Conservation (phyloP, 148 eudicot species). For the Camellia sinensis region DNA sequence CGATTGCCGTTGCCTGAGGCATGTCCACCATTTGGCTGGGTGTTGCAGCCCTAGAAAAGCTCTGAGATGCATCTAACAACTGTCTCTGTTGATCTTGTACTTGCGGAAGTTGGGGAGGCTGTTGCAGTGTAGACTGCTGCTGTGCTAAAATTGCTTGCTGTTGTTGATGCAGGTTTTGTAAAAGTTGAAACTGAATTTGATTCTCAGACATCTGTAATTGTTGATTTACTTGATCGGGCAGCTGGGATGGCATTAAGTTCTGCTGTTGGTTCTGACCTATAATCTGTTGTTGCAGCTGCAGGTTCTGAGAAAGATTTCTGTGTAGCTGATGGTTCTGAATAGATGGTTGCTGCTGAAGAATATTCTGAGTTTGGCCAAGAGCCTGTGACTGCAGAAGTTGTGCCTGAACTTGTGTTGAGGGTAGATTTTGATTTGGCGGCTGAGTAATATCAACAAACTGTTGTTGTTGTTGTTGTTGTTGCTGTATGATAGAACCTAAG, state of each 20-base stretch:
- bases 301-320: conserved; percentile 45
- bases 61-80: conserved; percentile 45
- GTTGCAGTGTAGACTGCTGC: conserved; percentile 46
- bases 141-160: conserved; percentile 61
- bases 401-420: conserved; percentile 54
- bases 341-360: conserved; percentile 52
- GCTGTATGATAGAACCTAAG: conserved; percentile 48
- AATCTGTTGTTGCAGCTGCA: conserved; percentile 44
- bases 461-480: conserved; percentile 34
- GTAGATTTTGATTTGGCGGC: conserved; percentile 42
- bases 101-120: conserved; percentile 38
- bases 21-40: conserved; percentile 49
- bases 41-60: conserved; percentile 51
- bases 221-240: conserved; percentile 49
- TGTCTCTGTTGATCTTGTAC: conserved; percentile 58
- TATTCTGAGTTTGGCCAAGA: conserved; percentile 45
- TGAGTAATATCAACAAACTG: conserved; percentile 55
- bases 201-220: conserved; percentile 51
- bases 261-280: conserved; percentile 52
- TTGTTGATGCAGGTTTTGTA: conserved; percentile 76
- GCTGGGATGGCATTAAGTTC: conserved; percentile 42
- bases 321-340: conserved; percentile 55
- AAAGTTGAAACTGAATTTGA: conserved; percentile 64
- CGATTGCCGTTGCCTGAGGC: conserved; percentile 44
- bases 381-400: conserved; percentile 46